These are phyloP conservation scores for Mycena metata DNA, from an alignment of 768 basidiomycete species.

Conservation along the genomic window DNA sequence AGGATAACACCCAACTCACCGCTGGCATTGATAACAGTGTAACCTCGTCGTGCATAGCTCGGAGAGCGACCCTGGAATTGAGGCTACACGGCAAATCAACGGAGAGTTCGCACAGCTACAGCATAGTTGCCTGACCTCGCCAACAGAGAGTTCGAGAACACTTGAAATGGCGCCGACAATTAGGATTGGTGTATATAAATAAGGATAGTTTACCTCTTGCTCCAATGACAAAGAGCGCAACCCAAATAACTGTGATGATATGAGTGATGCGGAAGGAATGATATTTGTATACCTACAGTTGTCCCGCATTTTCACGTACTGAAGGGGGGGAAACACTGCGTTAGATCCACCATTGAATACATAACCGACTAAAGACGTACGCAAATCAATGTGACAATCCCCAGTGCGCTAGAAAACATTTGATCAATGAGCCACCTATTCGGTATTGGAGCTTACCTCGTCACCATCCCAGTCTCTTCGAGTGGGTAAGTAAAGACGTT, in stretches of 20 bases:
- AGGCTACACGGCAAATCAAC: neutral
- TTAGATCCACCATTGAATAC: neutral
- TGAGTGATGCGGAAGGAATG: neutral
- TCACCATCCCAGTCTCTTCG: constrained; percentile 7
- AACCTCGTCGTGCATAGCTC: constrained; percentile 2
- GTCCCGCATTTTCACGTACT: constrained; percentile 1
- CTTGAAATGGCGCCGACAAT: neutral
- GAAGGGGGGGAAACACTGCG: neutral
- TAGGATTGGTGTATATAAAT: neutral
- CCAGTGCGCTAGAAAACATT: neutral
- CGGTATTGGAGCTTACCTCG: neutral
- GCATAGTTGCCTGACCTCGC: neutral
- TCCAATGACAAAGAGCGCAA: neutral
- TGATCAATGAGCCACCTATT: neutral
- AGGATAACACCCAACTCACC: neutral
- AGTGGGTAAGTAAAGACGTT: neutral
- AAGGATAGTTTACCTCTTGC: neutral
- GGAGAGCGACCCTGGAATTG: constrained; percentile 3
- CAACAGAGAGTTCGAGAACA: constrained; percentile 4
- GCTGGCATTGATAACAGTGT: neutral
- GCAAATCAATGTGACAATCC: neutral
- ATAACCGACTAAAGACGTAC: neutral
- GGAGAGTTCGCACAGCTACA: neutral
- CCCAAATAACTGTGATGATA: neutral
- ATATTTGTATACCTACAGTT: neutral